Conservation (phyloP, 2,329 filamentous ascomycete species). For the Aspergillus carbonarius region DNA sequence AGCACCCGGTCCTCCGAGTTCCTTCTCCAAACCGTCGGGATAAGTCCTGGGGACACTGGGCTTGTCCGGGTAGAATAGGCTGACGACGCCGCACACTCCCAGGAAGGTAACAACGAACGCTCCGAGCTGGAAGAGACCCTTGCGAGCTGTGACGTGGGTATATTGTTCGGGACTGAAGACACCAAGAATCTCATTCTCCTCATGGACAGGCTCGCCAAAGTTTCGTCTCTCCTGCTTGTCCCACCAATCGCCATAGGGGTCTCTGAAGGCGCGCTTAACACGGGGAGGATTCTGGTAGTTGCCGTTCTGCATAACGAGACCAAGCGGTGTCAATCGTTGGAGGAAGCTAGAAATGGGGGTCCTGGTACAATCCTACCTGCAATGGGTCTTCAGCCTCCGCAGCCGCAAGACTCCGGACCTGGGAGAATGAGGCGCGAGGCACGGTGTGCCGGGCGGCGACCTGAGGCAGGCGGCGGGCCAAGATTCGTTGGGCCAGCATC, state of each 20-base stretch:
- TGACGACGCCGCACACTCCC: slow-evolving; percentile 66
- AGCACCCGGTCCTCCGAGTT: slow-evolving; percentile 70
- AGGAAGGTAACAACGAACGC: slow-evolving; percentile 65
- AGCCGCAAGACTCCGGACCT: slow-evolving; percentile 39
- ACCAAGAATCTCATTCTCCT: slow-evolving; percentile 90
- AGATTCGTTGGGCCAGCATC: slow-evolving; percentile 49
- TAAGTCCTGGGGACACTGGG: slow-evolving; percentile 69
- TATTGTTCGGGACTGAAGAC: slow-evolving; percentile 89
- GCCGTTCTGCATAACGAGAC: slow-evolving; percentile 39
- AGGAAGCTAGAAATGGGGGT: not conserved
- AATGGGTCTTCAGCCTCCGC: slow-evolving; percentile 43
- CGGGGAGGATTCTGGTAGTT: slow-evolving; percentile 52
- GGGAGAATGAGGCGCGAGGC: slow-evolving; percentile 45
- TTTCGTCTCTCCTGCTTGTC: slow-evolving; percentile 96
- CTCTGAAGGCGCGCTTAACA: slow-evolving; percentile 86
- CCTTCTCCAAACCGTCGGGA: slow-evolving; percentile 66
- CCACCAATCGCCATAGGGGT: slow-evolving; percentile 93
- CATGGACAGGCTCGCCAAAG: slow-evolving; percentile 93
- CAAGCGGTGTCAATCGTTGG: slow-evolving; percentile 19
- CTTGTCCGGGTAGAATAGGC: slow-evolving; percentile 69
- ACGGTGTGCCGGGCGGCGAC: slow-evolving; percentile 38
- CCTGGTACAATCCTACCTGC: slow-evolving; percentile 36
- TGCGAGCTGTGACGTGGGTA: slow-evolving; percentile 74
- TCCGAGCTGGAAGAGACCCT: slow-evolving; percentile 67
- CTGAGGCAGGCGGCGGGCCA: slow-evolving; percentile 44